phyloP scores from a whole-genome alignment of 306 rosid genomes.

The Vicia villosa region DNA sequence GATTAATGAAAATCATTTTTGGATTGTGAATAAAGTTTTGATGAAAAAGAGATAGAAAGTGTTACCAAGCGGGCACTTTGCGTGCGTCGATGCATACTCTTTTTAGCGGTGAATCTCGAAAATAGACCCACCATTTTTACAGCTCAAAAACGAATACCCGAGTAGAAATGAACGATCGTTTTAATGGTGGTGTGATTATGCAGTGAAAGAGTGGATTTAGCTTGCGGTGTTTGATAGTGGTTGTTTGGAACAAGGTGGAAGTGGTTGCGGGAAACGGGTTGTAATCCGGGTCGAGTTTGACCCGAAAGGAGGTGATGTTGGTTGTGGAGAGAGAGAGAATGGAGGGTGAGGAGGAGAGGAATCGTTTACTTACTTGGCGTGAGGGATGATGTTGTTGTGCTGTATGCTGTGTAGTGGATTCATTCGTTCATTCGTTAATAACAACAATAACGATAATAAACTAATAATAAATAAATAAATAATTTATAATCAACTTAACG shows the following conservation, averaged over 20 bases:
- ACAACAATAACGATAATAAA: constrained; percentile 2
- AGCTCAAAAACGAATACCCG: constrained; percentile 40
- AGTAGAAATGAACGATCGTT: constrained; percentile 26
- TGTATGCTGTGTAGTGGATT: constrained; percentile 10
- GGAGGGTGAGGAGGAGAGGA: constrained; percentile 23
- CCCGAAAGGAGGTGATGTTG: constrained; percentile 22
- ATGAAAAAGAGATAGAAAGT: constrained; percentile 2
- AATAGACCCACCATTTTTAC: constrained; percentile 83
- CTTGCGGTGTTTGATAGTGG: constrained; percentile 14
- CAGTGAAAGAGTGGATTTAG: constrained; percentile 33
- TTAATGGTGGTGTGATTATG: constrained; percentile 26
- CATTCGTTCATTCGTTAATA: constrained; percentile 34
- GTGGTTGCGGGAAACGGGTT: constrained; percentile 14
- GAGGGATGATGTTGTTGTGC: constrained; percentile 35
- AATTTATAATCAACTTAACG: too few relatives aligned
- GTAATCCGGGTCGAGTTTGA: constrained; percentile 19
- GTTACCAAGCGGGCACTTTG: constrained; percentile 85
- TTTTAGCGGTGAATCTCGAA: constrained; percentile 82
- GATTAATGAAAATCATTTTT: too few relatives aligned
- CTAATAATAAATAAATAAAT: too few relatives aligned
- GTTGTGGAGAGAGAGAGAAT: not conserved
- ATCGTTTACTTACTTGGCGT: constrained; percentile 54
- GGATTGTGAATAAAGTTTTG: not conserved
- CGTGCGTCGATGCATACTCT: constrained; percentile 79
- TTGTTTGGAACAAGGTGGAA: not conserved